Evolutionary conservation across 1,139 yeast species (phyloP).

Genomic region (Yamadazyma blattariae): DNA sequence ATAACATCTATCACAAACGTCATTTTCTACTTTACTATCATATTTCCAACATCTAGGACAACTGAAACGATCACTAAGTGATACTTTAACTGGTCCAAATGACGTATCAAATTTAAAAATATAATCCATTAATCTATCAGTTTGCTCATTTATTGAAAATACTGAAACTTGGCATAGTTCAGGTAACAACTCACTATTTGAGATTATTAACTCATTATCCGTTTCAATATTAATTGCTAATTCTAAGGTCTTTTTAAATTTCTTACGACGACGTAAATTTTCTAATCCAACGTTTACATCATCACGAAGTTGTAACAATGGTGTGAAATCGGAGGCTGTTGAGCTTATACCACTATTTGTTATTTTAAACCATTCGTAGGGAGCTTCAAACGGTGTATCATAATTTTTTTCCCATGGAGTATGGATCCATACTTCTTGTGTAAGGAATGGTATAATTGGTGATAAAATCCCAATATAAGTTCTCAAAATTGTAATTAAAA

Average conservation of each 20-base stretch:
- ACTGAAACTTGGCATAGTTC: constrained; percentile 71
- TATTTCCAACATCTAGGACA: constrained; percentile 97
- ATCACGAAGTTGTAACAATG: constrained; percentile 43
- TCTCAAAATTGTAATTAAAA: constrained; percentile 57
- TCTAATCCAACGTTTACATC: constrained; percentile 44
- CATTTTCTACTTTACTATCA: constrained; percentile 48
- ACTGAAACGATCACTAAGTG: constrained; percentile 44
- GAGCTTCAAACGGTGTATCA: constrained; percentile 53
- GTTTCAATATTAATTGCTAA: constrained; percentile 21
- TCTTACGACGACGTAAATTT: constrained; percentile 25
- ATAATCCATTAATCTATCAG: neutral
- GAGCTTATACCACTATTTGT: too few relatives aligned
- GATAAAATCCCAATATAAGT: constrained; percentile 65
- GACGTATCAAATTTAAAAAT: constrained; percentile 18
- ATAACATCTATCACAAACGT: constrained; percentile 69
- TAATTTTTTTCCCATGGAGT: constrained; percentile 1
- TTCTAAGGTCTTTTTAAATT: constrained; percentile 65
- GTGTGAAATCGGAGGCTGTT: constrained; percentile 21
- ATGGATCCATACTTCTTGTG: constrained; percentile 81
- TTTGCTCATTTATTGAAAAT: constrained; percentile 40
- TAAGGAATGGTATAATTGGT: constrained; percentile 78
- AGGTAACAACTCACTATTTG: constrained; percentile 31
- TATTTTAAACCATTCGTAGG: constrained; percentile 29
- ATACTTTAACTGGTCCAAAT: constrained; percentile 14
- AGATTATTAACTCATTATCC: constrained; percentile 28